Percentiles rank a stretch among this genome's conserved stretches.
phyloP scores from a whole-genome alignment of 2,329 filamentous ascomycete genomes.

The Diatrype stigma region DNA sequence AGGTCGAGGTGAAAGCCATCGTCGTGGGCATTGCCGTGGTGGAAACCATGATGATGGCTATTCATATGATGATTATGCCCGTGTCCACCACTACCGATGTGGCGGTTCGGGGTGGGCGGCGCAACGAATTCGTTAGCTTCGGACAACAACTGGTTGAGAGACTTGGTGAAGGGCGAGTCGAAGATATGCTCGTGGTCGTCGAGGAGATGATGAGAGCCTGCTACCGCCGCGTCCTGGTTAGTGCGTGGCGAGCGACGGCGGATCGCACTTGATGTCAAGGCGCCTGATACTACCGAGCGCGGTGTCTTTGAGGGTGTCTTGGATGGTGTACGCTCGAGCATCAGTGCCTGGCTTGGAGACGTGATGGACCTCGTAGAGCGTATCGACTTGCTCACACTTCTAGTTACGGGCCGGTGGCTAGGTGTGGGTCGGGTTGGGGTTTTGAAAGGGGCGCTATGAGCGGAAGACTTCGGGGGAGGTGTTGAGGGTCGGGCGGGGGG shows the following conservation, averaged over 20 bases:
- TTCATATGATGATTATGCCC: too few relatives aligned
- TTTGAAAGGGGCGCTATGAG: slow-evolving; percentile 48
- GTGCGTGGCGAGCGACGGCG: slow-evolving; percentile 38
- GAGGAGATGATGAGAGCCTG: slow-evolving; percentile 19
- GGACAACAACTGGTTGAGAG: slow-evolving; percentile 60
- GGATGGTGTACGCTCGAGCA: slow-evolving; percentile 46
- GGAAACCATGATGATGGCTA: too few relatives aligned
- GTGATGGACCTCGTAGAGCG: slow-evolving; percentile 40
- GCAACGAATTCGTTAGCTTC: slow-evolving; percentile 46
- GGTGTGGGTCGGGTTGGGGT: slow-evolving; percentile 61
- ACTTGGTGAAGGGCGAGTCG: slow-evolving; percentile 19
- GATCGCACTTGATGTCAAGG: slow-evolving; percentile 26
- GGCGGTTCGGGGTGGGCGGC: slow-evolving; percentile 19
- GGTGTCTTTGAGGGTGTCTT: slow-evolving; percentile 38
- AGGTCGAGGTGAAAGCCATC: slow-evolving; percentile 24
- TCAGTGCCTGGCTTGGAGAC: slow-evolving; percentile 40
- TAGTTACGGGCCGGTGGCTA: slow-evolving; percentile 56
- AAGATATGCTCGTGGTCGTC: slow-evolving; percentile 5
- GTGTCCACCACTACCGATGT: too few relatives aligned
- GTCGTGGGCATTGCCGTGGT: background rate
- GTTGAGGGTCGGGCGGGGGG: slow-evolving; percentile 45
- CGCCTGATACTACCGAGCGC: slow-evolving; percentile 24
- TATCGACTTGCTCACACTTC: slow-evolving; percentile 55
- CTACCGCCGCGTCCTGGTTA: background rate
- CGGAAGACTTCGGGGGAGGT: slow-evolving; percentile 45